Evolutionary conservation across 176 grass and related monocot genomes (phyloP).

Genomic region (Areca catechu): DNA sequence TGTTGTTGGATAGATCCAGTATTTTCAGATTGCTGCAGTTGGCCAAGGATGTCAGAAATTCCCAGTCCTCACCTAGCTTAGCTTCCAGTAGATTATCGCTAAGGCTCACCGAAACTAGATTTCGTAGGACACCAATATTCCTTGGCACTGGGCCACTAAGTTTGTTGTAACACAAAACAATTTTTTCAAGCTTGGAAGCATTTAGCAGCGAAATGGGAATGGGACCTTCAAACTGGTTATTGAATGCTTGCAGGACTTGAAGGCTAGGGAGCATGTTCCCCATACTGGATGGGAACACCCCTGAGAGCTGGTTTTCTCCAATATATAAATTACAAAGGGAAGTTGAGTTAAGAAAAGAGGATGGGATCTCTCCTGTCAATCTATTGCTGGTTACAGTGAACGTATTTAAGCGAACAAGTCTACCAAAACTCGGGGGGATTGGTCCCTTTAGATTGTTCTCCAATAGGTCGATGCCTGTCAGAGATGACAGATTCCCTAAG

Average conservation of each 20-base stretch:
- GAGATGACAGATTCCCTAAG: too few relatives aligned
- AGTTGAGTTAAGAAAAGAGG: slow-evolving; percentile 22
- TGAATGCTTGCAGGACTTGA: not conserved
- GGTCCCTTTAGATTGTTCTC: too few relatives aligned
- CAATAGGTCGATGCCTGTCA: too few relatives aligned
- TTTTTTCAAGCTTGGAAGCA: not conserved
- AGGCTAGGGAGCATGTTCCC: slow-evolving; percentile 13
- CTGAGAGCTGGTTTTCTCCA: slow-evolving; percentile 8
- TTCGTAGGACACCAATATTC: slow-evolving; percentile 22
- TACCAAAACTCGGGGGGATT: too few relatives aligned
- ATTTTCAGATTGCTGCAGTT: slow-evolving; percentile 27
- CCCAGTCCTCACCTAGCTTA: slow-evolving; percentile 8
- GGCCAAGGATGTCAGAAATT: slow-evolving; percentile 24
- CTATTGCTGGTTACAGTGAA: slow-evolving; percentile 11
- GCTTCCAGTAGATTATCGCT: slow-evolving; percentile 33
- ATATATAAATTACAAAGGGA: slow-evolving; percentile 1
- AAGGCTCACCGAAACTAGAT: slow-evolving; percentile 19
- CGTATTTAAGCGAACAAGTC: too few relatives aligned
- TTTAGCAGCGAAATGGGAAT: slow-evolving; percentile 28
- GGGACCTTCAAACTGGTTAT: slow-evolving; percentile 6
- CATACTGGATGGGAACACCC: slow-evolving; percentile 15
- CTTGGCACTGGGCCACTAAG: slow-evolving; percentile 12
- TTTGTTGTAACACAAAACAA: slow-evolving; percentile 10
- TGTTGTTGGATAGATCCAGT: slow-evolving; percentile 17
- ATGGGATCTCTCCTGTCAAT: slow-evolving; percentile 27